These are phyloP conservation scores for Plasmodium knowlesi DNA, from an alignment of 169 alveolate species.

Conservation along the genomic window DNA sequence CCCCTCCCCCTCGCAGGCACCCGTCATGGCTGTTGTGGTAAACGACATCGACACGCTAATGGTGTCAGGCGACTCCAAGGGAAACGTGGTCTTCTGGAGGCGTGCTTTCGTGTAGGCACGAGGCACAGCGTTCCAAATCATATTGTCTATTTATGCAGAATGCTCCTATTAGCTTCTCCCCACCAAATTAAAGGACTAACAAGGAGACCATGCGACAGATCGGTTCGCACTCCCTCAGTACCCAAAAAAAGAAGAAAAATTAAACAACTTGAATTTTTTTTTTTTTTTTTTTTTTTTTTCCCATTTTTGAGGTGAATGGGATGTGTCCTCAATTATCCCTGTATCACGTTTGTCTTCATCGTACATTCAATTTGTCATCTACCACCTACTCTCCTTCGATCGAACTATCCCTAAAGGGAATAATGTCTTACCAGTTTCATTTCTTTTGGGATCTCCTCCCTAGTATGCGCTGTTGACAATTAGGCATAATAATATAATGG, in stretches of 20 bases:
- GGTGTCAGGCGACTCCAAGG: conserved; percentile 89
- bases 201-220: background rate
- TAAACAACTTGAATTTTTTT: background rate
- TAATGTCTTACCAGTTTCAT: background rate
- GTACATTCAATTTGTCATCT: background rate
- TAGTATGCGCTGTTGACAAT: background rate
- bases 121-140: background rate
- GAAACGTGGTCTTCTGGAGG: conserved; percentile 89
- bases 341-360: background rate
- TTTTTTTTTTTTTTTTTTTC: background rate
- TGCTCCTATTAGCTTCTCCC: background rate
- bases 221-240: background rate
- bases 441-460: background rate
- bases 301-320: background rate
- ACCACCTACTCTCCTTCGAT: background rate
- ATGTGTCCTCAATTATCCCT: background rate
- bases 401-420: background rate
- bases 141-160: background rate
- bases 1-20: conserved; percentile 80
- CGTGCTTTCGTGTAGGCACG: conserved; percentile 70
- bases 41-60: conserved; percentile 86
- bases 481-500: background rate
- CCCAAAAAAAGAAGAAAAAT: background rate
- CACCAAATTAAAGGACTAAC: background rate
- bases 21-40: conserved; percentile 89